Evolutionary conservation across 1,284 basidiomycete species (phyloP), one percentile per base, ranked within the genome.

Genomic region (Ganoderma lingzhi): DNA sequence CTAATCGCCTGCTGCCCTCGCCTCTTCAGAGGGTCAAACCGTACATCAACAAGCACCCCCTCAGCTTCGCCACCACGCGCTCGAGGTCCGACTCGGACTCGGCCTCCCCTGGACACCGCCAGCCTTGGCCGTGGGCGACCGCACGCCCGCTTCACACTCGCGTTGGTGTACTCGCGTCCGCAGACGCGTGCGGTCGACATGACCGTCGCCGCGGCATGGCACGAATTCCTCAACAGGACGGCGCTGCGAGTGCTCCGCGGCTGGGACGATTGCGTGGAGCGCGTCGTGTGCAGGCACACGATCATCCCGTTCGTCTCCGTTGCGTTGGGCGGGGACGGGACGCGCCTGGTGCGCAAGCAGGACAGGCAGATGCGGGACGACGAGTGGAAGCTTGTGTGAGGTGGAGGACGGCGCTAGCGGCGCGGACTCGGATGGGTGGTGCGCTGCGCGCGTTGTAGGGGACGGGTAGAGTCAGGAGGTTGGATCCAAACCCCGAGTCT

Each of bases 211-310:
- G 64, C 64, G 1, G 44, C 32, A n/a, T 69, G 68, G 68, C 64
- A 66, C 32, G 19, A n/a, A 12, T 63, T 58, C 30, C 55, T 69
- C 2, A 66, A 66, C 61, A n/a, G 45, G 17, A 45, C 37, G 32
- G 68, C 64, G n/a, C 48, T 63, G 23, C 37, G 60, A 6, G 68
- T 69, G 35, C 64, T 69, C 9, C 32, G 12, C 23, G 44, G 19
- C 6, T 69, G 64, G 68, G 28, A 48, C 17, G 44, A 62, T 8
- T 42, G 55, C 23, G 56, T 69, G 37, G 55, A 28, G 23, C 60
- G 68, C n/a, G 55, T 69, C 55, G 62, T 66, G 23, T 69, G 42
- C 56, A 53, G 61, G 12, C 68, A 66, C 39, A 65, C 68, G 42
- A 65, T 66, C 45, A 65, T 66, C 37, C 65, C 68, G 42, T 66